Evolutionary conservation across 306 rosid genomes (phyloP).

Genomic region (Prunus armeniaca): DNA sequence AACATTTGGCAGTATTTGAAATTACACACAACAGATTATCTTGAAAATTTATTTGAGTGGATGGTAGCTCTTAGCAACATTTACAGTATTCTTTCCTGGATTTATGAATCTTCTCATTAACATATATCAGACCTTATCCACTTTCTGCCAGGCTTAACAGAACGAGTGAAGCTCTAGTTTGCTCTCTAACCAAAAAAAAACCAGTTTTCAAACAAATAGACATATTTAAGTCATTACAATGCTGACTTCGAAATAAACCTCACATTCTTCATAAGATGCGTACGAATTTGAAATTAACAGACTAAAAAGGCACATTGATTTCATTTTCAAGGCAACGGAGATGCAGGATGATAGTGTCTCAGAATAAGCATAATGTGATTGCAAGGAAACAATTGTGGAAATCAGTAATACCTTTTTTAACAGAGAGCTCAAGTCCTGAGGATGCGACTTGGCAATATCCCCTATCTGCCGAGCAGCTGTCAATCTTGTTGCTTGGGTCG

Average conservation of each 20-base stretch:
- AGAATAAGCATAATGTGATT: background rate
- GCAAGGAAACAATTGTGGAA: constrained; percentile 7
- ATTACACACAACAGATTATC: background rate
- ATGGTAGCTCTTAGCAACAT: background rate
- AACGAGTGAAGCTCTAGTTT: background rate
- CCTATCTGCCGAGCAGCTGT: constrained; percentile 98
- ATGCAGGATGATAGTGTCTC: background rate
- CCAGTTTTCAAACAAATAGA: background rate
- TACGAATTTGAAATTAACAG: background rate
- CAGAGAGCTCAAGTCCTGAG: constrained; percentile 80
- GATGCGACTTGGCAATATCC: constrained; percentile 93
- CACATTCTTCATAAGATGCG: background rate
- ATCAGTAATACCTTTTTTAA: constrained; percentile 65
- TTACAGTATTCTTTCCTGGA: background rate
- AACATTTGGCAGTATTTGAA: background rate
- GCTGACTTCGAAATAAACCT: background rate
- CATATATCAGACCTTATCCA: background rate
- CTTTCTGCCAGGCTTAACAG: background rate
- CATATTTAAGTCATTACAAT: background rate
- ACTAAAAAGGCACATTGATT: background rate
- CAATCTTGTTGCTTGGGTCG: constrained; percentile 92
- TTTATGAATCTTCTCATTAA: background rate
- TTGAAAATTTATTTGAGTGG: background rate
- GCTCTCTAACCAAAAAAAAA: background rate
- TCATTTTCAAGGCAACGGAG: constrained; percentile 1